Conservation (phyloP, 2,329 filamentous ascomycete genomes). For the Rosellinia necatrix region DNA sequence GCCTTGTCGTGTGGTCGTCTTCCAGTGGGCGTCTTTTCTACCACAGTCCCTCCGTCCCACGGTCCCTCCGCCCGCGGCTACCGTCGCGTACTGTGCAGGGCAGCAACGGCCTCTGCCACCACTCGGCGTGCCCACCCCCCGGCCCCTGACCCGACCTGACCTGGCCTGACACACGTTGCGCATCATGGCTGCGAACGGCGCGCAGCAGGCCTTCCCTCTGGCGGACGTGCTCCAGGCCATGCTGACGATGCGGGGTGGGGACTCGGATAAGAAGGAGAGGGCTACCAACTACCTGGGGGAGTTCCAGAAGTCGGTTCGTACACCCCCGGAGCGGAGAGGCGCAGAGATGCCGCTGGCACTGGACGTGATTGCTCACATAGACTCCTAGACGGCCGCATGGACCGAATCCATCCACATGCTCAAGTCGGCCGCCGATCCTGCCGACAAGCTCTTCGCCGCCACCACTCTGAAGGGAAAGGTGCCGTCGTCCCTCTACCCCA, state of each 20-base stretch:
- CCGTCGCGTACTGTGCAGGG: conserved; percentile 22
- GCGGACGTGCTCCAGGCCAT: conserved; percentile 80
- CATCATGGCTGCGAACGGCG: conserved; percentile 69
- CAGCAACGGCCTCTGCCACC: conserved; percentile 30
- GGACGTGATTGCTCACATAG: too few relatives aligned
- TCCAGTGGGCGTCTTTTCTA: conserved; percentile 10
- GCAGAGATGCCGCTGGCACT: too few relatives aligned
- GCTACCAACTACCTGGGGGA: conserved; percentile 89
- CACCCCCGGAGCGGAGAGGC: conserved; percentile 25
- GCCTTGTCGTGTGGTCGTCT: conserved; percentile 4
- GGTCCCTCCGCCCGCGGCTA: conserved; percentile 1
- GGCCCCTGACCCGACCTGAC: conserved; percentile 32
- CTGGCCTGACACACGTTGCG: conserved; percentile 31
- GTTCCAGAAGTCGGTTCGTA: conserved; percentile 95
- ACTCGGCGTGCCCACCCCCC: conserved; percentile 36
- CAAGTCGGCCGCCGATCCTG: conserved; percentile 77
- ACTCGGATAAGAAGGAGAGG: conserved; percentile 82
- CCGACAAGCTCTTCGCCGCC: conserved; percentile 92
- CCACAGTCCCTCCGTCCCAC: background rate
- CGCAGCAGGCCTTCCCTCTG: conserved; percentile 75
- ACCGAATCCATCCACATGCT: conserved; percentile 83
- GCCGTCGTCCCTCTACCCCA: conserved; percentile 35
- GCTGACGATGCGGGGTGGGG: conserved; percentile 86
- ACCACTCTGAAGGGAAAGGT: conserved; percentile 99
- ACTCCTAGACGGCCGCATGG: conserved; percentile 86